A percentile compares a stretch with the other conserved stretches of the same genome.
These are phyloP conservation scores for Cercospora sp. DNA, from an alignment of 2,329 filamentous ascomycete genomes.

Conservation along the genomic window DNA sequence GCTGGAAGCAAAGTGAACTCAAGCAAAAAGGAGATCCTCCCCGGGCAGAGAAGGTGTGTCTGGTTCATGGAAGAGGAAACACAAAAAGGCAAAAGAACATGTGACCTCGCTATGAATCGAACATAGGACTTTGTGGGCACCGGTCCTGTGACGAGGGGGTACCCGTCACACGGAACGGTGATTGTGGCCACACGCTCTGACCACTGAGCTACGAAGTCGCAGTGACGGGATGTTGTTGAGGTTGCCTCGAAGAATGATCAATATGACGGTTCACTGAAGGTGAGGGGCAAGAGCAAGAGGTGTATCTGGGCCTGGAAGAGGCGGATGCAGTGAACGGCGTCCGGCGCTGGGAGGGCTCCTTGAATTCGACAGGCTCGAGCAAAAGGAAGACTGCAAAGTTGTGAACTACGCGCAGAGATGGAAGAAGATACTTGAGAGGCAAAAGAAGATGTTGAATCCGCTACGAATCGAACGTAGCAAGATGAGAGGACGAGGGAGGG, in stretches of 20 bases:
- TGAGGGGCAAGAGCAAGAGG: not conserved
- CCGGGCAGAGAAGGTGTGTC: too few relatives aligned
- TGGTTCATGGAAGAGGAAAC: too few relatives aligned
- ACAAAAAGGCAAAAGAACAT: too few relatives aligned
- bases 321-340: too few relatives aligned
- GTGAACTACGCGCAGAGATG: too few relatives aligned
- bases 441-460: not conserved
- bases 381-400: not conserved
- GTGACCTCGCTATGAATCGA: not conserved
- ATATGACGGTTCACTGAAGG: not conserved
- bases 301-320: not conserved
- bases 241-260: not conserved
- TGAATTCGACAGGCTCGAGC: not conserved
- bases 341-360: too few relatives aligned
- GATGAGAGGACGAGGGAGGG: too few relatives aligned
- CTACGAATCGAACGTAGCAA: not conserved
- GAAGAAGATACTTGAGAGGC: too few relatives aligned
- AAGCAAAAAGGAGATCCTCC: too few relatives aligned
- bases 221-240: not conserved
- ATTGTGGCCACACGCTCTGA: not conserved
- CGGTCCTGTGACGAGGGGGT: too few relatives aligned
- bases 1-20: too few relatives aligned
- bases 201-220: not conserved
- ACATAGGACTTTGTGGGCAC: not conserved
- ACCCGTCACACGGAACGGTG: too few relatives aligned